Conservation (phyloP, 2,329 filamentous ascomycete species). For the Myrmaecium sp. region DNA sequence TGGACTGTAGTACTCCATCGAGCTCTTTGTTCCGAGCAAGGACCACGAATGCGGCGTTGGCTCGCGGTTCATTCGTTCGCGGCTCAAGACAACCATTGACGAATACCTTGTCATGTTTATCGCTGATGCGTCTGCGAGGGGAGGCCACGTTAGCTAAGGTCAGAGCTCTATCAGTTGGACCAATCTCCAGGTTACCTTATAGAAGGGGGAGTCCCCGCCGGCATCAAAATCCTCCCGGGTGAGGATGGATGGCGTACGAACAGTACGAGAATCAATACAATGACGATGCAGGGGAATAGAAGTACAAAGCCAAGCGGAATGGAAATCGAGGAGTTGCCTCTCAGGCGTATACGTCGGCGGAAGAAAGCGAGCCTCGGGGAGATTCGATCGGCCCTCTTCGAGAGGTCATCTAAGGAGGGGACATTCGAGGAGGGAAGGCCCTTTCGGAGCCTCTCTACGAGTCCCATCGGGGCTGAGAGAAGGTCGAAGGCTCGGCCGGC, state of each 20-base stretch:
- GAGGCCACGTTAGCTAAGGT: conserved; percentile 5
- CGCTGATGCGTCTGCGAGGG: conserved; percentile 68
- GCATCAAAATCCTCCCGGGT: conserved; percentile 68
- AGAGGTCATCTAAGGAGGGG: conserved; percentile 27
- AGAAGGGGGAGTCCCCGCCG: conserved; percentile 69
- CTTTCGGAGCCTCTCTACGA: conserved; percentile 26
- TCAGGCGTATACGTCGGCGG: conserved; percentile 68
- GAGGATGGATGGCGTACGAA: conserved; percentile 79
- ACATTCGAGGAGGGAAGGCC: conserved; percentile 26
- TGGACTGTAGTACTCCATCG: conserved; percentile 85
- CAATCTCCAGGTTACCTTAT: conserved; percentile 64
- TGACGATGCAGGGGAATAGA: conserved; percentile 78
- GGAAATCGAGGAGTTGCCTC: conserved; percentile 81
- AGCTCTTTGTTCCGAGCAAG: conserved; percentile 91
- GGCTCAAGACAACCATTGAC: conserved; percentile 70
- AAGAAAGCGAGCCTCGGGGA: conserved; percentile 58
- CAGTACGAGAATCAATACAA: conserved; percentile 78
- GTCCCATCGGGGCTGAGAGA: conserved; percentile 19
- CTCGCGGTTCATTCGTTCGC: conserved; percentile 61
- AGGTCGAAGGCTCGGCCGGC: conserved; percentile 4
- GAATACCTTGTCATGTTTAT: conserved; percentile 94
- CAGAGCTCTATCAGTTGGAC: conserved; percentile 6
- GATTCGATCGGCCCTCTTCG: conserved; percentile 24
- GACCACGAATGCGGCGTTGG: conserved; percentile 91
- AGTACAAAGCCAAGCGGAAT: conserved; percentile 85